Evolutionary conservation across 2,329 filamentous ascomycete genomes (phyloP).

Genomic region (Nigrospora osmanthi): DNA sequence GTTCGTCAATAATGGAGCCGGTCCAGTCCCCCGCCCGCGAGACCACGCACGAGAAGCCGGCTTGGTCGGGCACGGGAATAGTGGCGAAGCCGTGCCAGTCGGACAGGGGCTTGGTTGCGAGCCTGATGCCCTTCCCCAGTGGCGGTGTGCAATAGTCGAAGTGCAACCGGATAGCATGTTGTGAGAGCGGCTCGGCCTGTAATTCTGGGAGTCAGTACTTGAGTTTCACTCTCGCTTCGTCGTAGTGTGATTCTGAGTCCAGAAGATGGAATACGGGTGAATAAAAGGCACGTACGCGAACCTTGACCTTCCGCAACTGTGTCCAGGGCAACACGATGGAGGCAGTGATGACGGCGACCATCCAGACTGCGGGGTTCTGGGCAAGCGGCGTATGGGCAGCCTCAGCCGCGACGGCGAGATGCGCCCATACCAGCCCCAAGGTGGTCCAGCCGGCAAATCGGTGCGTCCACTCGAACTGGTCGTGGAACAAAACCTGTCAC

Average conservation of each 20-base stretch:
- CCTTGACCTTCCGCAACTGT: conserved; percentile 58
- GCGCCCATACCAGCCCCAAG: conserved; percentile 24
- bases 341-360: conserved; percentile 55
- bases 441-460: conserved; percentile 65
- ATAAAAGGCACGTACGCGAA: too few species aligned
- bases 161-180: conserved; percentile 65
- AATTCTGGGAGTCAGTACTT: too few species aligned
- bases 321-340: conserved; percentile 69
- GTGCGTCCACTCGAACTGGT: conserved; percentile 65
- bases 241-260: too few species aligned
- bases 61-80: conserved; percentile 38
- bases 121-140: conserved; percentile 48
- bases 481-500: too few species aligned
- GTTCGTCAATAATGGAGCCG: conserved; percentile 50
- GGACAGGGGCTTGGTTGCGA: conserved; percentile 55
- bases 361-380: conserved; percentile 58
- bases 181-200: conserved; percentile 60
- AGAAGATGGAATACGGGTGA: too few species aligned
- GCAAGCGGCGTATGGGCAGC: too few species aligned
- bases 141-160: conserved; percentile 56
- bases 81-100: conserved; percentile 76
- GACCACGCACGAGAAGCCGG: conserved; percentile 61
- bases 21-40: conserved; percentile 76
- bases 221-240: too few species aligned
- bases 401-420: conserved; percentile 15